Base-by-base conservation (phyloP, 306 rosid genomes). In the Cucurbita moschata region DNA sequence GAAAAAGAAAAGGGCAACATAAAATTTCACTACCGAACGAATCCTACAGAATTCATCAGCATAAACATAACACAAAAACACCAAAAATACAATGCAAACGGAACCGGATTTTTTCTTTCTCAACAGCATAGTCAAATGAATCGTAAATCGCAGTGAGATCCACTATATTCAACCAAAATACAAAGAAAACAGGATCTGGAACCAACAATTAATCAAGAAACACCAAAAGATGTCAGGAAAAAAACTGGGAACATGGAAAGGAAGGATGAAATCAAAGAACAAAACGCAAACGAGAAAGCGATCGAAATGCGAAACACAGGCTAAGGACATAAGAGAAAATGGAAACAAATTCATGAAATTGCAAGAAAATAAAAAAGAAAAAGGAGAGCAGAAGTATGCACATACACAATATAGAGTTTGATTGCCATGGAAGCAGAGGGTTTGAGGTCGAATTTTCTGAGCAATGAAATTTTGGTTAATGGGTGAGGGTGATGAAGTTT, bases 351-450 rank as follows among this genome's bases (percentile, higher is more conserved):
- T 5, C 18, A 40, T 16, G 65, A 68, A 77, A 72, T 82, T 83
- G 77, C 80, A 38, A 54, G 64, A 50, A 15, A 26, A 7, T 0
- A 8, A 4, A 1, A 8, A 13, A 10, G n/a, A 19, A 10, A 53
- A 18, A 38, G 19, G 8, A 10, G 67, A 44, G 56, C 10, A 61
- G 50, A 50, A n/a, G 30, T 74, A 59, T n/a, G 73, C 88, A 62
- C 94, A 62, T 90, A 93, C 98, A 93, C 98, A 78, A 93, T 88
- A 75, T 90, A 87, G 71, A 93, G 83, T 83, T 90, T 93, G 88
- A 90, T 88, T 7, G 94, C 97, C 98, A 93, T 93, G 77, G 85
- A 74, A 76, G 81, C 72, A 74, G 78, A 78, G 67, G 4, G 5
- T 74, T 12, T 13, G 56, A 43, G 75, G 58, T 71, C 13, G 49